Percentiles rank a stretch among this genome's conserved stretches.
Evolutionary conservation across 257 asterid species (phyloP).

Genomic region (Solanum microdontum): DNA sequence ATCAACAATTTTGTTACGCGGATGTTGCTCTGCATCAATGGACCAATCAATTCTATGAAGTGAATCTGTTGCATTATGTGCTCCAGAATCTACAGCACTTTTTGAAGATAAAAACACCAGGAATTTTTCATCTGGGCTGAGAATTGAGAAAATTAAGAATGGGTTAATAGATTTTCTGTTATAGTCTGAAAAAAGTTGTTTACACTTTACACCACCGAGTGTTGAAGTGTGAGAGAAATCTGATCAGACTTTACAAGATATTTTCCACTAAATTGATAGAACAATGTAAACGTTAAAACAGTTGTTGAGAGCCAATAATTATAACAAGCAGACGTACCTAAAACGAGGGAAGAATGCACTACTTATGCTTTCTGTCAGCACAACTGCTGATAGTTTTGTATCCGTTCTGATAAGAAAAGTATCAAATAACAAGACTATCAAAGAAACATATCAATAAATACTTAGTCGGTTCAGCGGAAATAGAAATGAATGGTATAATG

Average conservation of each 20-base stretch:
- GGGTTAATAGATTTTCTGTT: neutral
- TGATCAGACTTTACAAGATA: neutral
- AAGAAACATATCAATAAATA: neutral
- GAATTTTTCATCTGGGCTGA: constrained; percentile 73
- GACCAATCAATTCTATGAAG: constrained; percentile 83
- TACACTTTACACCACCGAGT: neutral
- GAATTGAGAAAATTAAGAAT: constrained; percentile 1
- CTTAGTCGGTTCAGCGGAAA: neutral
- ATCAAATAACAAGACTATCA: neutral
- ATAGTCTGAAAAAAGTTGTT: neutral
- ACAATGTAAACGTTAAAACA: neutral
- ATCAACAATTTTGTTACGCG: constrained; percentile 36
- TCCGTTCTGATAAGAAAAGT: constrained; percentile 23
- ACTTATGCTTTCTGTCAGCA: constrained; percentile 49
- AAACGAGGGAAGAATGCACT: constrained; percentile 76
- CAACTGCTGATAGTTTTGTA: constrained; percentile 13
- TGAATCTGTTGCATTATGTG: constrained; percentile 75
- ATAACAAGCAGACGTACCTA: constrained; percentile 34
- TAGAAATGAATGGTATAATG: neutral
- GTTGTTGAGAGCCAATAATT: neutral
- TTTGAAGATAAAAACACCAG: constrained; percentile 70
- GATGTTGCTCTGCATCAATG: constrained; percentile 30
- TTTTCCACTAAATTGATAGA: neutral
- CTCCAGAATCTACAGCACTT: constrained; percentile 80
- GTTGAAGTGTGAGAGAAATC: neutral